Conservation (phyloP, 148 eudicot species). For the Heliamphora exappendiculata region DNA sequence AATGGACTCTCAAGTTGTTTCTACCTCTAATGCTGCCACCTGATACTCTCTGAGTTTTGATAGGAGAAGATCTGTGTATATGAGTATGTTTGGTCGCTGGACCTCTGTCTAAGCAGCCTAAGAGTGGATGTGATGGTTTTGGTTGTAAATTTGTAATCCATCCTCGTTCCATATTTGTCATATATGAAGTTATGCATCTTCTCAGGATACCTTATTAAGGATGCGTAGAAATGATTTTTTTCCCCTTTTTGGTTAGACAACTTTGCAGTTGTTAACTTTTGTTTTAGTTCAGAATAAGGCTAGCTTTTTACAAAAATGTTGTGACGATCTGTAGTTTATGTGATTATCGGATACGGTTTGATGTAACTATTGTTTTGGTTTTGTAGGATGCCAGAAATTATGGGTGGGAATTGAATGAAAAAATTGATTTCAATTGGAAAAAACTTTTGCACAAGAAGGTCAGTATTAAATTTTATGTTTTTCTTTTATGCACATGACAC, state of each 20-base stretch:
- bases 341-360: slow-evolving; percentile 7
- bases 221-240: not conserved
- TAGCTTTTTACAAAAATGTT: not conserved
- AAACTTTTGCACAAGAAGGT: slow-evolving; percentile 96
- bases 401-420: slow-evolving; percentile 94
- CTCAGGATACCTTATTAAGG: not conserved
- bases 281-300: not conserved
- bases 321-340: not conserved
- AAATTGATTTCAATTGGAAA: slow-evolving; percentile 83
- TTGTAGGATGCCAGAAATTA: slow-evolving; percentile 79
- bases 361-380: not conserved
- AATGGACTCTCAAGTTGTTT: not conserved
- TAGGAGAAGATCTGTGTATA: not conserved
- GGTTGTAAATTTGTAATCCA: not conserved
- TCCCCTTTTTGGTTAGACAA: not conserved
- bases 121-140: not conserved
- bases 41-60: not conserved
- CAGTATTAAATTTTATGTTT: slow-evolving; percentile 14
- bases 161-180: not conserved
- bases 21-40: not conserved
- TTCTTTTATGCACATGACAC: slow-evolving; percentile 4
- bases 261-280: not conserved
- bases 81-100: not conserved
- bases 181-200: not conserved
- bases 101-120: not conserved